Base-by-base conservation (phyloP, 139 green algal species). In the Picochlorum sp. region DNA sequence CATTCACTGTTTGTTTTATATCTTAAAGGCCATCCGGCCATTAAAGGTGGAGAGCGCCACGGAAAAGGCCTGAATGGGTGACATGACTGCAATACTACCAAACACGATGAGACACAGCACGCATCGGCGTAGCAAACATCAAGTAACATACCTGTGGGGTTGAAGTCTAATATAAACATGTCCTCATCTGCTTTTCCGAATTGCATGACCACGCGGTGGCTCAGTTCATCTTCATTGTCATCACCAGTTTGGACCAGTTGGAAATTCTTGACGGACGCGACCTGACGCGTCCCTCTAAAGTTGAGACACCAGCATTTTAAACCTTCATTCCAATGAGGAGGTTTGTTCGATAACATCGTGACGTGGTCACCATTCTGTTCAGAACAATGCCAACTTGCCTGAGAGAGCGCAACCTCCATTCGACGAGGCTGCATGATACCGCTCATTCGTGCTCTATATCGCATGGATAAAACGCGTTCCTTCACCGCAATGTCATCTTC, bases 241-340 rank as follows among this genome's bases (percentile, higher is more conserved):
- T 59, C 13, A 20, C 34, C 41, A 41, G 45, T 51, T 9, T 50
- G 7, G 38, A 50, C 38, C 1, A 97, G 78, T 84, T 99, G 94
- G 77, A 99, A 98, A 80, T 99, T 99, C 73, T 99, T 99, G 0
- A 99, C 94, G 7, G 77, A 91, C 23, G 94, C 92, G 55, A 94
- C 44, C 95, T 98, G n/a, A 99, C 94, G 20, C 94, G 79, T 2
- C 94, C 94, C 94, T 49, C 90, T 87, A 83, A 99, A 99, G 74
- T 99, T 98, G n/a, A 99, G 76, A 79, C 91, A 97, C 80, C 92
- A 98, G 20, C 92, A 96, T 50, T 85, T 81, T 62, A 98, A 72
- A 60, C 83, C 81, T 0, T 94, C 84, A 72, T 98, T 97, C 94
- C 94, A 99, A 38, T 90, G 81, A 4, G 94, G 94, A 30, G 81